Percentiles rank a stretch among this genome's conserved stretches.
These are phyloP conservation scores for Arctium lappa DNA, from an alignment of 129 eudicot genomes.

Conservation along the genomic window DNA sequence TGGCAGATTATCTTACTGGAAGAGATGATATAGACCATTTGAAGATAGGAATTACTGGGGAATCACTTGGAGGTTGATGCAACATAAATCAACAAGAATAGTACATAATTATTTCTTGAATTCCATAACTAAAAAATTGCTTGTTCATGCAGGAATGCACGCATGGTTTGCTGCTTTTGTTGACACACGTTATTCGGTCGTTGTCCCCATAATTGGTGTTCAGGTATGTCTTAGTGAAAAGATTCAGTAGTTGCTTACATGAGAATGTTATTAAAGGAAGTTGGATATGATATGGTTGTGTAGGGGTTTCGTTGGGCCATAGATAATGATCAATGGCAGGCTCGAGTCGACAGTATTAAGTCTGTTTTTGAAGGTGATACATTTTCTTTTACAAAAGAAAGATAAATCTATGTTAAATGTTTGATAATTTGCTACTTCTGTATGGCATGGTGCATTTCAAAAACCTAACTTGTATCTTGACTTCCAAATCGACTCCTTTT, in stretches of 20 bases:
- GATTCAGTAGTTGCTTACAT: neutral
- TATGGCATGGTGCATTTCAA: neutral
- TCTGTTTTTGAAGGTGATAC: constrained; percentile 76
- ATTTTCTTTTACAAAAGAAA: neutral
- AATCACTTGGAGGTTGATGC: constrained; percentile 87
- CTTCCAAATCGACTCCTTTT: neutral
- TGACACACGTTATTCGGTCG: constrained; percentile 87
- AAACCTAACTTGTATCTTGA: neutral
- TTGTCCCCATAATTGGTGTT: constrained; percentile 89
- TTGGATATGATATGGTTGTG: constrained; percentile 13
- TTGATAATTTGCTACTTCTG: neutral
- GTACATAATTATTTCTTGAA: neutral
- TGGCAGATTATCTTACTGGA: constrained; percentile 77
- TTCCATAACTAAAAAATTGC: neutral
- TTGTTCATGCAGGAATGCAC: constrained; percentile 74
- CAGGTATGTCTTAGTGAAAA: constrained; percentile 50
- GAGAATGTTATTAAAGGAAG: constrained; percentile 7
- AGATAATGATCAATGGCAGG: constrained; percentile 89
- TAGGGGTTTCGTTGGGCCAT: constrained; percentile 97
- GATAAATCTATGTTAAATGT: neutral
- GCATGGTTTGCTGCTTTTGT: constrained; percentile 92
- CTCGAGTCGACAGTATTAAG: constrained; percentile 83
- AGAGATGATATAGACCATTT: constrained; percentile 71
- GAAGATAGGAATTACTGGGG: constrained; percentile 91
- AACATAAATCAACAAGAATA: neutral